Evolutionary conservation across 2,329 filamentous ascomycete species (phyloP), one percentile per base, ranked within the genome.

Genomic region (Paecilomyces niveus): DNA sequence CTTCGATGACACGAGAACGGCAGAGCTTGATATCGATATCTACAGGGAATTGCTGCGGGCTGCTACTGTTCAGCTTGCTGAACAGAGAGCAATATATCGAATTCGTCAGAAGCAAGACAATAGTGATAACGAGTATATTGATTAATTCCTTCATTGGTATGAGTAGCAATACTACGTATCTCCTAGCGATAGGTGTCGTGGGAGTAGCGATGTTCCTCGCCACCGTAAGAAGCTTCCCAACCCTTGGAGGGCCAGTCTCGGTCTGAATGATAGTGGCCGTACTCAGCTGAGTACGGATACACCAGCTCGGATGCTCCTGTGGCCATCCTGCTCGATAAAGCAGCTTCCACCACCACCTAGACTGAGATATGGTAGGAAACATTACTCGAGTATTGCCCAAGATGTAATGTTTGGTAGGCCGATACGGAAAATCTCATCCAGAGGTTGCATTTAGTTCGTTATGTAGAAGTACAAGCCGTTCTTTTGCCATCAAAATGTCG

Each of bases 131-230:
- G 24, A 26, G 5, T 26, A 26, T 26, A 26, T 26, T 5, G 24
- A 26, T 26, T 26, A 26, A 26, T 26, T 26, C 3, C 24, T 3
- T 26, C 24, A n/a, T n/a, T n/a, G 68, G 68, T 10, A 56, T 67
- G 53, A 63, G 58, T 0, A 65, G 61, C 35, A 71, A 70, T 57
- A 68, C 67, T 1, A 62, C 62, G 11, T 61, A 59, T 6, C 62
- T 71, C 11, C 58, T 71, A 15, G 68, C 69, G 2, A 71, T 68
- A 1, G 68, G 69, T 24, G 68, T 71, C 3, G 68, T 70, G 7
- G 68, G 69, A 26, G 64, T 70, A 15, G 67, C 64, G 29, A 64
- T 63, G 61, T 68, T 67, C 54, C 55, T 68, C 13, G 63, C 63
- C 21, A 67, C 67, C 7, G 50, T 57, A 45, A 45, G 55, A 21